Base-by-base conservation (phyloP, 2,329 filamentous ascomycete genomes). In the Lecanicillium sp. region DNA sequence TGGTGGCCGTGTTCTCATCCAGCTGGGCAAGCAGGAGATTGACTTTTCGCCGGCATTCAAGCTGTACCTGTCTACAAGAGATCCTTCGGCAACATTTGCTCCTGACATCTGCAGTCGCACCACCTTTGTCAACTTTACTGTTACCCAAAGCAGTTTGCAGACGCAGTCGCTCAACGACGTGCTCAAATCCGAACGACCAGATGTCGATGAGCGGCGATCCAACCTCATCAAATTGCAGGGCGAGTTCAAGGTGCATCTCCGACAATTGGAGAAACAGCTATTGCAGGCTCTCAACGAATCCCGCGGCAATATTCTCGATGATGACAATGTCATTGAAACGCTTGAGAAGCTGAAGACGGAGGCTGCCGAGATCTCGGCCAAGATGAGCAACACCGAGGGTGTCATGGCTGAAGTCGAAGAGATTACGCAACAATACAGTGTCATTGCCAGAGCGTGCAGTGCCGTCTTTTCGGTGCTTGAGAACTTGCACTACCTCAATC, bases 161-260 rank as follows among this genome's bases (percentile, higher is more conserved):
- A 97, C 92, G 2, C 92, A 98, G 63, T 96, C 92, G 1, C 78
- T 98, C 49, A 96, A 96, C 51, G 89, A 98, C 47, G 92, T 97
- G 25, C 77, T 98, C 55, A 97, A 97, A 62, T 95, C 89, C 12
- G 92, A 98, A 69, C 80, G 94, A 40, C 92, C 94, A 4, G 92
- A 98, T 64, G 88, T 98, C 14, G 92, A 98, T 57, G 89, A 97
- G 69, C 79, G 92, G 47, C 81, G 92, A 41, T 94, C 89, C 27
- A 97, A 98, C 59, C 80, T 98, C 49, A 94, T 97, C 74, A 98
- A 98, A 68, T 78, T 96, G 53, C 92, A 98, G 66, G 92, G 92
- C 54, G 94, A 98, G 64, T 98, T 98, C 74, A 96, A 94, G 66
- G 82, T 97, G n/a, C 90, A 96, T 63, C 77, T 98, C 31, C 84